These are phyloP conservation scores for Tetracladium marchalianum DNA, from an alignment of 495 filamentous ascomycete genomes.

Conservation along the genomic window DNA sequence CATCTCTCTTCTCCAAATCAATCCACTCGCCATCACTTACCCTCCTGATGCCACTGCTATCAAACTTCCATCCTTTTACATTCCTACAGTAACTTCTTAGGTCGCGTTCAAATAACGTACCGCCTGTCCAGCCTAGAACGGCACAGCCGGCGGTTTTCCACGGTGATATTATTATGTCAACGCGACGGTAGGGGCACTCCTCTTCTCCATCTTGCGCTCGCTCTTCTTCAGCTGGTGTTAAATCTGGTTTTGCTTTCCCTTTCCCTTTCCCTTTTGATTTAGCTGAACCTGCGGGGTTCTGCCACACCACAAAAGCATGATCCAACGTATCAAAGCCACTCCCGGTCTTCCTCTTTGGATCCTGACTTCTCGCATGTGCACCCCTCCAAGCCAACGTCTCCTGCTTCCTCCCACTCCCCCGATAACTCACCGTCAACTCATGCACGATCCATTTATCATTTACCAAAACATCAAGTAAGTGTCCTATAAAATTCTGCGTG, in stretches of 20 bases:
- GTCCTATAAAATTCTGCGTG: constrained; percentile 55
- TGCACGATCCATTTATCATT: constrained; percentile 65
- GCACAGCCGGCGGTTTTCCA: constrained; percentile 86
- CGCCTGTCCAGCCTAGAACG: constrained; percentile 80
- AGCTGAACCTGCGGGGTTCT: constrained; percentile 52
- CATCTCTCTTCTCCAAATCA: constrained; percentile 42
- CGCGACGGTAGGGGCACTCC: constrained; percentile 67
- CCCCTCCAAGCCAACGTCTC: constrained; percentile 46
- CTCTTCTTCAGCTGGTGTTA: constrained; percentile 22
- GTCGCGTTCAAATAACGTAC: constrained; percentile 83
- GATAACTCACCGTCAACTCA: constrained; percentile 58
- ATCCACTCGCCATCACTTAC: constrained; percentile 54
- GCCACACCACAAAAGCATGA: constrained; percentile 91
- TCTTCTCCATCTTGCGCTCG: constrained; percentile 22
- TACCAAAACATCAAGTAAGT: constrained; percentile 63
- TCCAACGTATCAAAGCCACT: constrained; percentile 78
- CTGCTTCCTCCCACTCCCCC: constrained; percentile 61
- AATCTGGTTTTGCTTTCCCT: too few species aligned
- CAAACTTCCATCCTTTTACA: constrained; percentile 69
- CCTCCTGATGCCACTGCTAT: constrained; percentile 76
- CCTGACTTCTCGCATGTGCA: constrained; percentile 11
- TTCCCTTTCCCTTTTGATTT: background rate
- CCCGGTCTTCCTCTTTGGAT: constrained; percentile 14
- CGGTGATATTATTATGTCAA: constrained; percentile 89
- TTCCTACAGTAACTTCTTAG: constrained; percentile 71